Evolutionary conservation across 202 grass and related monocot species (phyloP).

Genomic region (Thinopyrum obtusiflorum): DNA sequence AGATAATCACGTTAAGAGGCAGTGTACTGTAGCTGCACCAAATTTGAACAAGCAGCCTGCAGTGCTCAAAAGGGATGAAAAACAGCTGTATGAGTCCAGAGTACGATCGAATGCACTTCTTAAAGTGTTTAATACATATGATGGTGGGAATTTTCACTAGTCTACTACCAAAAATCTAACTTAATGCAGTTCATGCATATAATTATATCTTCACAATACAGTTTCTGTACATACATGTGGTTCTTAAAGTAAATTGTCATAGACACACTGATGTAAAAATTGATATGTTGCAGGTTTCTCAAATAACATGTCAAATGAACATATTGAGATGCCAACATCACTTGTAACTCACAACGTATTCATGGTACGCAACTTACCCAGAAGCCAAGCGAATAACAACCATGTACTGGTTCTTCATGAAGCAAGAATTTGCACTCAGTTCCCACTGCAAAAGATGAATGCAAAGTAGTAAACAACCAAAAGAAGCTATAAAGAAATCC

Average conservation of each 20-base stretch:
- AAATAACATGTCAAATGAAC: not conserved
- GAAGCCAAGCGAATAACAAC: slow-evolving; percentile 65
- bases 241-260: not conserved
- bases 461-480: slow-evolving; percentile 30
- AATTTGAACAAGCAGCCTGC: slow-evolving; percentile 79
- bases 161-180: not conserved
- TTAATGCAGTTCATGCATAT: not conserved
- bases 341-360: not conserved
- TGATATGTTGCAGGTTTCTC: not conserved
- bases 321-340: not conserved
- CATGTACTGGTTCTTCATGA: slow-evolving; percentile 95
- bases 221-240: not conserved
- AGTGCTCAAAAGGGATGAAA: slow-evolving; percentile 14
- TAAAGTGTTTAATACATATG: not conserved
- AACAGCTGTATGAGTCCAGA: not conserved
- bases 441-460: slow-evolving; percentile 68
- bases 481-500: not conserved
- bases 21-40: slow-evolving; percentile 98
- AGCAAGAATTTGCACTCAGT: slow-evolving; percentile 76
- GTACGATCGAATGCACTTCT: not conserved
- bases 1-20: slow-evolving; percentile 88
- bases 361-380: slow-evolving; percentile 50
- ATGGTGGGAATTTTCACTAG: not conserved
- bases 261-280: not conserved
- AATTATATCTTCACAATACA: not conserved